These are phyloP conservation scores for Zymoseptoria brevis DNA, from an alignment of 2,329 filamentous ascomycete genomes.

Conservation along the genomic window DNA sequence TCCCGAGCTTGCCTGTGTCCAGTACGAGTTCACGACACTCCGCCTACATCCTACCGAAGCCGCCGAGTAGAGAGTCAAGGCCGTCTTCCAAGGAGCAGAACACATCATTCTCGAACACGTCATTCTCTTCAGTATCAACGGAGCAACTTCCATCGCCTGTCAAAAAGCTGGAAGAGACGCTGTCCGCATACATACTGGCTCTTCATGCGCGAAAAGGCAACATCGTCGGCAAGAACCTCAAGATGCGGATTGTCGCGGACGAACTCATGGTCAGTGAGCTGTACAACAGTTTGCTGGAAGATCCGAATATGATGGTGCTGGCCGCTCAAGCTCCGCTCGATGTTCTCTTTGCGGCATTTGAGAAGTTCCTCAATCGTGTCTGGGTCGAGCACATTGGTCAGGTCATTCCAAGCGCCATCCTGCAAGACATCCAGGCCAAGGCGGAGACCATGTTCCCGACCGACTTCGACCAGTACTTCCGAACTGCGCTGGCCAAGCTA, in stretches of 20 bases:
- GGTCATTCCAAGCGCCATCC: constrained; percentile 62
- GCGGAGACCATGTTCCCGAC: constrained; percentile 57
- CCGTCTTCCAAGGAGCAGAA: constrained; percentile 27
- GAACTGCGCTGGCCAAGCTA: constrained; percentile 44
- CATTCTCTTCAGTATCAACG: constrained; percentile 47
- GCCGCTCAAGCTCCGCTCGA: constrained; percentile 71
- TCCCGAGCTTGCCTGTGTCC: constrained; percentile 21
- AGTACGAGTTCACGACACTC: constrained; percentile 14
- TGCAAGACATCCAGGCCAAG: constrained; percentile 65
- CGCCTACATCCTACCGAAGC: constrained; percentile 29
- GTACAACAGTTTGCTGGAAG: constrained; percentile 81
- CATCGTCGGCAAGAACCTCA: constrained; percentile 68
- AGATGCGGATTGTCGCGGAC: constrained; percentile 62
- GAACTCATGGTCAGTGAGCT: constrained; percentile 78
- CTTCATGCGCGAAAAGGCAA: constrained; percentile 80
- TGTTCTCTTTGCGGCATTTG: constrained; percentile 82
- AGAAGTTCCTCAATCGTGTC: constrained; percentile 81
- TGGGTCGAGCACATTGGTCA: constrained; percentile 86
- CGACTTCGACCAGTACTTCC: constrained; percentile 59
- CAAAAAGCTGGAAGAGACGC: constrained; percentile 71
- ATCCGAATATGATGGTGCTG: constrained; percentile 67
- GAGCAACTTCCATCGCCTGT: constrained; percentile 48
- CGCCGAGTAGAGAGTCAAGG: constrained; percentile 30
- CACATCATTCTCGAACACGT: constrained; percentile 18
- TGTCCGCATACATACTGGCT: constrained; percentile 73